Evolutionary conservation across 148 eudicot genomes (phyloP).

Genomic region (Amaranthus hypochondriacus): DNA sequence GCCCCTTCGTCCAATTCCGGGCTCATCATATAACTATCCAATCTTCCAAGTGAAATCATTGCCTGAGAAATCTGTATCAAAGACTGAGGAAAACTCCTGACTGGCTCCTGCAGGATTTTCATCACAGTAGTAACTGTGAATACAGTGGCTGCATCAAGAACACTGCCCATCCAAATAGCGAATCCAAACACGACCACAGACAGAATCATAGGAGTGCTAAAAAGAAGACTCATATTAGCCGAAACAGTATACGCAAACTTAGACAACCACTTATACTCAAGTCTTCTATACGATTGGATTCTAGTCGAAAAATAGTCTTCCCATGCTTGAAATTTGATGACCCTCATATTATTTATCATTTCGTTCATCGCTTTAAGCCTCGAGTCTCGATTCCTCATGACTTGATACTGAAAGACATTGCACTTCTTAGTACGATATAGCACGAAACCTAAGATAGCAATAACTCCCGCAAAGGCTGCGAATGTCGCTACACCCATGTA

Average conservation of each 20-base stretch:
- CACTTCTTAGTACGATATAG: constrained; percentile 49
- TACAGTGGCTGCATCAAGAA: constrained; percentile 65
- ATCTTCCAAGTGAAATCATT: constrained; percentile 65
- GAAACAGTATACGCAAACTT: constrained; percentile 65
- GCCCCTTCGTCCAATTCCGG: constrained; percentile 60
- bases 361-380: constrained; percentile 93
- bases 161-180: constrained; percentile 53
- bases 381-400: constrained; percentile 70
- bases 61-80: constrained; percentile 90
- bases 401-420: constrained; percentile 54
- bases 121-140: constrained; percentile 69
- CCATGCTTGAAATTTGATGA: constrained; percentile 96
- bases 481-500: constrained; percentile 52
- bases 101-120: constrained; percentile 78
- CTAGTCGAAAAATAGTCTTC: constrained; percentile 68
- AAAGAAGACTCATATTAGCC: constrained; percentile 58
- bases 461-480: constrained; percentile 51
- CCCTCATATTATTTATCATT: constrained; percentile 92
- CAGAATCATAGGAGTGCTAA: constrained; percentile 61
- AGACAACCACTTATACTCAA: constrained; percentile 65
- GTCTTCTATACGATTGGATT: constrained; percentile 50
- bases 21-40: constrained; percentile 69
- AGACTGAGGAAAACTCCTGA: constrained; percentile 84
- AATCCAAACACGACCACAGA: constrained; percentile 64
- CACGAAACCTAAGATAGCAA: constrained; percentile 43